Percentiles rank a stretch among this genome's conserved stretches.
Evolutionary conservation across 2,329 filamentous ascomycete genomes (phyloP).

Genomic region (Massarina eburnea): DNA sequence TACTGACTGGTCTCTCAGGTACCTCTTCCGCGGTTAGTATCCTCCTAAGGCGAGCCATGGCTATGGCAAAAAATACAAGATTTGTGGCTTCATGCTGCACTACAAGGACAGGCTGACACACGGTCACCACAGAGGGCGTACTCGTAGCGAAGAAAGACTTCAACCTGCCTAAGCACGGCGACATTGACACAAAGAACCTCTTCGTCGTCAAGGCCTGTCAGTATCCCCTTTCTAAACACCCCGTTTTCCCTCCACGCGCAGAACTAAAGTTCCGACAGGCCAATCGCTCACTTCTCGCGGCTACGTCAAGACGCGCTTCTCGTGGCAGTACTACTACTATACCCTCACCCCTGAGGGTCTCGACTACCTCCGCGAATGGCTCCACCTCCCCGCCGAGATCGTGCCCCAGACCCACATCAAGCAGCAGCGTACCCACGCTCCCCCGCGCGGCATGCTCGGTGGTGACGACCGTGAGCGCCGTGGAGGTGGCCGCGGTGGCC

Average conservation of each 20-base stretch:
- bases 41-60: conserved; percentile 34
- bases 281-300: conserved; percentile 98
- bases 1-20: conserved; percentile 32
- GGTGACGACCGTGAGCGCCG: conserved; percentile 77
- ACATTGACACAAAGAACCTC: conserved; percentile 99
- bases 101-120: conserved; percentile 47
- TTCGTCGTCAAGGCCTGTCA: conserved; percentile 93
- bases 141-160: conserved; percentile 99
- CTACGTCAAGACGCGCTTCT: conserved; percentile 99
- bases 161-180: conserved; percentile 95
- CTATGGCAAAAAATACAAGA: conserved; percentile 41
- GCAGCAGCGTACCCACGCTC: conserved; percentile 98
- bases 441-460: conserved; percentile 97
- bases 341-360: conserved; percentile 99
- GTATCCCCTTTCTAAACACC: conserved; percentile 10
- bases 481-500: conserved; percentile 65
- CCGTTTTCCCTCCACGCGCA: background rate
- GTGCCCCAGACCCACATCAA: conserved; percentile 99
- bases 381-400: conserved; percentile 98
- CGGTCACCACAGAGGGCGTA: conserved; percentile 63
- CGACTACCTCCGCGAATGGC: conserved; percentile 99
- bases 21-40: conserved; percentile 48
- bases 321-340: conserved; percentile 81
- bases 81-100: conserved; percentile 35
- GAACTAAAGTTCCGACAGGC: conserved; percentile 35